phyloP scores from a whole-genome alignment of 768 basidiomycete species.

The Lactarius tabidus region DNA sequence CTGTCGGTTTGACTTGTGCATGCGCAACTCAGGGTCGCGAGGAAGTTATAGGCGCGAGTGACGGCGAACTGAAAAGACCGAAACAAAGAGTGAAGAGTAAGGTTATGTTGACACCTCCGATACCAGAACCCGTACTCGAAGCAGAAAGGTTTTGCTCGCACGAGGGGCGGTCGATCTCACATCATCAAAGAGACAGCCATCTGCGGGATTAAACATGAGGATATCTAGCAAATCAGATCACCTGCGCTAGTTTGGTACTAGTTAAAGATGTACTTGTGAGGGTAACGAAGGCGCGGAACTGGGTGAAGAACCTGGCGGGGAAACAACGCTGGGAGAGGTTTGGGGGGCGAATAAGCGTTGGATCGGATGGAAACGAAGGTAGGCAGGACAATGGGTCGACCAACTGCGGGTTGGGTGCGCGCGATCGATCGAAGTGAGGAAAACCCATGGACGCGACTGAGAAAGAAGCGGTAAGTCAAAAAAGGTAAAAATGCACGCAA shows the following conservation, averaged over 20 bases:
- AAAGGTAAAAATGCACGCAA: not conserved
- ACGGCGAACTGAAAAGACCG: slow-evolving; percentile 3
- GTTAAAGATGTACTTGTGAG: slow-evolving; percentile 28
- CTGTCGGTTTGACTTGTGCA: too few species aligned
- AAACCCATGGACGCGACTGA: slow-evolving; percentile 52
- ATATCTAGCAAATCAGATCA: slow-evolving; percentile 58
- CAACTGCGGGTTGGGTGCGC: slow-evolving; percentile 28
- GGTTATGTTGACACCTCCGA: too few species aligned
- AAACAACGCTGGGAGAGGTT: slow-evolving; percentile 30
- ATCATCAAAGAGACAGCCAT: slow-evolving; percentile 55
- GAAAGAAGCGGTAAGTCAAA: slow-evolving; percentile 33
- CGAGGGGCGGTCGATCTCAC: slow-evolving; percentile 42
- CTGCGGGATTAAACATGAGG: slow-evolving; percentile 62
- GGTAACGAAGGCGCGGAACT: slow-evolving; percentile 32
- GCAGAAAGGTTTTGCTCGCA: slow-evolving; percentile 27
- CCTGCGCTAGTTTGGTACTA: slow-evolving; percentile 30
- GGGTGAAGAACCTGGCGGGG: slow-evolving; percentile 31
- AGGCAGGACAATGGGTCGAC: slow-evolving; percentile 38
- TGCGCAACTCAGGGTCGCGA: too few species aligned
- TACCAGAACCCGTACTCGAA: slow-evolving; percentile 31
- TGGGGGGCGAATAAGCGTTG: slow-evolving; percentile 36
- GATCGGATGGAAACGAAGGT: slow-evolving; percentile 52
- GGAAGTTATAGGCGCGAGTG: too few species aligned
- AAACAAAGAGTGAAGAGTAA: too few species aligned
- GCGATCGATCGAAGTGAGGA: slow-evolving; percentile 52